A percentile compares a stretch with the other conserved stretches of the same genome.
These are phyloP conservation scores for Mycena vulgaris DNA, from an alignment of 768 basidiomycete genomes.

Conservation along the genomic window DNA sequence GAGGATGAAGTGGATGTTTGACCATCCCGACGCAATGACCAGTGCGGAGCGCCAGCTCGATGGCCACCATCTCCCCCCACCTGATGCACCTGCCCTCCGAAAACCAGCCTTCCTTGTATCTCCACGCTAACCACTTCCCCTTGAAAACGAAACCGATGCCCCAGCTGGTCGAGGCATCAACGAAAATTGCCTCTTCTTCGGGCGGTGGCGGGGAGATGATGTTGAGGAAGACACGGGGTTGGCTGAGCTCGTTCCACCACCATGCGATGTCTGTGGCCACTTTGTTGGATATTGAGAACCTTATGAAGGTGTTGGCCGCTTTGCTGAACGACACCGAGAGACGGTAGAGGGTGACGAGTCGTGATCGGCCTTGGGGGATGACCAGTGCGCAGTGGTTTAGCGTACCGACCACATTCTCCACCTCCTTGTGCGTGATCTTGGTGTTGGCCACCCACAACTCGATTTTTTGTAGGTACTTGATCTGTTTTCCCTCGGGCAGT, in stretches of 20 bases:
- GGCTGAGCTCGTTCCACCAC: not conserved
- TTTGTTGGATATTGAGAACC: not conserved
- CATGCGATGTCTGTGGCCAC: not conserved
- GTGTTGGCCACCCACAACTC: not conserved
- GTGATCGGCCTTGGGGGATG: not conserved
- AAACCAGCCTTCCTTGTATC: conserved; percentile 50
- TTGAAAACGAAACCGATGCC: conserved; percentile 59
- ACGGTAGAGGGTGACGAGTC: not conserved
- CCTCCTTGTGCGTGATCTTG: not conserved
- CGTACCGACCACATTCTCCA: not conserved
- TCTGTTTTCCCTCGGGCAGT: not conserved
- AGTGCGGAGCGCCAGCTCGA: conserved; percentile 57
- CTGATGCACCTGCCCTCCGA: conserved; percentile 50
- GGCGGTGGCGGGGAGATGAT: conserved; percentile 29
- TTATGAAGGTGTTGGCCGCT: not conserved
- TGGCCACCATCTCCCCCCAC: conserved; percentile 63
- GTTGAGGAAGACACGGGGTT: not conserved
- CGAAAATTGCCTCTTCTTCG: conserved; percentile 45
- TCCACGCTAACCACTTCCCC: conserved; percentile 58
- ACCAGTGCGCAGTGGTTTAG: conserved; percentile 1
- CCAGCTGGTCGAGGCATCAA: conserved; percentile 57
- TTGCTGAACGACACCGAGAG: not conserved
- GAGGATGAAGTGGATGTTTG: conserved; percentile 46
- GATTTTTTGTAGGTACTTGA: not conserved
- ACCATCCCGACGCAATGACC: conserved; percentile 43